phyloP scores from a whole-genome alignment of 345 rosid genomes.

The Citrus cavaleriei region DNA sequence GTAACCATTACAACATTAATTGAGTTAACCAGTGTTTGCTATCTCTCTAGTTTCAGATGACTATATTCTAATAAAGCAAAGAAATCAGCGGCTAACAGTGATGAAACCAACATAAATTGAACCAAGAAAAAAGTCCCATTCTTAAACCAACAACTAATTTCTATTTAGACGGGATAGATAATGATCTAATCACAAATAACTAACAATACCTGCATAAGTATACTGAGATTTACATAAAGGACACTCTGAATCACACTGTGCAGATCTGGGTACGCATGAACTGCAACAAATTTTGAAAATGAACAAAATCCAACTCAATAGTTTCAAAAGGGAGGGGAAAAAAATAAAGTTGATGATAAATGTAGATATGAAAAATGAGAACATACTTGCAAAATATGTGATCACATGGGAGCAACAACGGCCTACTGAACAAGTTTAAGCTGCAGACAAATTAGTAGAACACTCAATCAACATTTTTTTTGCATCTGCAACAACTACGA shows the following conservation, averaged over 20 bases:
- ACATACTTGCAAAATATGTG: conserved; percentile 79
- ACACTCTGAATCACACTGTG: conserved; percentile 38
- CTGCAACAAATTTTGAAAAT: conserved; percentile 32
- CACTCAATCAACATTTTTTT: neutral
- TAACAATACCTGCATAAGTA: conserved; percentile 32
- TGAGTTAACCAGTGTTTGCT: too few relatives aligned
- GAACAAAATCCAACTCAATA: neutral
- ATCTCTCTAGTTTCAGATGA: neutral
- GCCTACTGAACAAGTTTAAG: conserved; percentile 52
- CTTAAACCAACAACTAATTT: neutral
- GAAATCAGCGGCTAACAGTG: neutral
- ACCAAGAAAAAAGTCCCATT: neutral
- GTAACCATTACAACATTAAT: neutral
- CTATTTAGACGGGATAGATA: neutral
- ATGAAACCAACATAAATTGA: neutral
- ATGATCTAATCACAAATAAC: neutral
- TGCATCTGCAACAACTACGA: neutral
- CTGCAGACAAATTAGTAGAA: conserved; percentile 27
- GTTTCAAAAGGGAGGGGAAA: neutral
- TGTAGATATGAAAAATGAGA: neutral
- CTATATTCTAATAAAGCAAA: neutral
- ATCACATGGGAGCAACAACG: conserved; percentile 72
- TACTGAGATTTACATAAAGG: conserved; percentile 47
- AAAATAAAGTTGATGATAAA: neutral
- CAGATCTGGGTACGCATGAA: conserved; percentile 38